Evolutionary conservation across 2,329 filamentous ascomycete genomes (phyloP), one percentile per base, ranked within the genome.

Genomic region (Phyllosticta capitalensis): DNA sequence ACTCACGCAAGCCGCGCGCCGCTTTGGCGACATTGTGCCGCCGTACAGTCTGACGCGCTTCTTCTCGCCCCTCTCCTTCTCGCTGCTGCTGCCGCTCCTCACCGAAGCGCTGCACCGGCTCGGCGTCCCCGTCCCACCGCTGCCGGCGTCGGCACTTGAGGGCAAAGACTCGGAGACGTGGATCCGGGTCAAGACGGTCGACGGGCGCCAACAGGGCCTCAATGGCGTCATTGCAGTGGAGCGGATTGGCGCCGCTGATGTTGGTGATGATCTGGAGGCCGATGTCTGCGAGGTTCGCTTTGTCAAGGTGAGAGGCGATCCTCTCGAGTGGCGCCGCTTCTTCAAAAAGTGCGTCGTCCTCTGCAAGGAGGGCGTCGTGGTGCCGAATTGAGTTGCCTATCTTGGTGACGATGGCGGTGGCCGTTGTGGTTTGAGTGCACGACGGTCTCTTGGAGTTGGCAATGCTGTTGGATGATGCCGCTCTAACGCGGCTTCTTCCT

Each of bases 311-410:
- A 96, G 96, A 76, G 94, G 94, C 5, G 94, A 99, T 76, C 94
- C 94, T 5, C 76, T 99, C 55, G 92, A 97, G 76, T 99, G 95
- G 94, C 83, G 94, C 62, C 80, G 94, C 33, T 90, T 99, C 71
- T 99, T 99, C 79, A 99, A 99, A 76, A 92, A 90, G 73, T 83
- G 96, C n/a, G 89, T 89, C 28, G 79, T 95, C 63, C 78, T 92
- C 62, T 95, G 92, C 75, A 89, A 89, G 69, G 90, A 96, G 69
- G 90, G 85, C 9, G 86, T 97, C 52, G 89, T 76, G 63, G 51
- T 58, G 51, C 59, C 59, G 10, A 21, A 45, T 17, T 59, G 26
- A 55, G 9, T 9, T 14, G 48, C 2, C 17, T 19, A 17, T 7
- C 48, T 50, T n/a, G 6, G 14, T 9, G n/a, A 5, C n/a, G 49